Evolutionary conservation across 192 early-diverging fungal genomes (phyloP).

Genomic region (Rhizophagus clarus): DNA sequence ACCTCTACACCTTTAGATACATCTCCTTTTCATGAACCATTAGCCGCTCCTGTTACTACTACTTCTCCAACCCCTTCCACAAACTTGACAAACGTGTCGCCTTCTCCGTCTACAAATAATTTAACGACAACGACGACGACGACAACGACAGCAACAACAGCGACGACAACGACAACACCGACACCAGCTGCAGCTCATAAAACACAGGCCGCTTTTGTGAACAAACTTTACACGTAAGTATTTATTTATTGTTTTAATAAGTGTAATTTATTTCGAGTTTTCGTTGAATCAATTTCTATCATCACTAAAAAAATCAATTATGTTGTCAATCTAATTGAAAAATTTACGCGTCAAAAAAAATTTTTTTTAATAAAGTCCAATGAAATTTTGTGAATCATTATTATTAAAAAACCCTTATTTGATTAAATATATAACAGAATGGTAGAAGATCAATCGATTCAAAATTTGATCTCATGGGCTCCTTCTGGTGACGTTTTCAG

Average conservation of each 20-base stretch:
- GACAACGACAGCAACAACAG: not conserved
- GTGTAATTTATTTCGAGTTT: too few relatives aligned
- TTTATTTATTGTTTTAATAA: not conserved
- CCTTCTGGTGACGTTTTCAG: slow-evolving; percentile 82
- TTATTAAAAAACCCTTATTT: not conserved
- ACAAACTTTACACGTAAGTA: slow-evolving; percentile 52
- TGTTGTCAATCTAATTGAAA: not conserved
- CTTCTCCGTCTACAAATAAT: not conserved
- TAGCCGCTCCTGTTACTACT: not conserved
- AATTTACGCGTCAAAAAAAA: not conserved
- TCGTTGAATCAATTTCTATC: too few relatives aligned
- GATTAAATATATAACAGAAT: slow-evolving; percentile 51
- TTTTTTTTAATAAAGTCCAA: not conserved
- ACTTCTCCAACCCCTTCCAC: slow-evolving; percentile 4
- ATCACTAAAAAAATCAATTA: too few relatives aligned
- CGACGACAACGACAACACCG: not conserved
- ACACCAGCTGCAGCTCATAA: slow-evolving; percentile 29
- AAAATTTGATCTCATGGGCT: slow-evolving; percentile 78
- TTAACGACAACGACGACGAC: not conserved
- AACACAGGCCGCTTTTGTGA: slow-evolving; percentile 54
- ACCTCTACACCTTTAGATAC: not conserved
- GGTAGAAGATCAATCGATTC: slow-evolving; percentile 68
- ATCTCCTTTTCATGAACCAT: not conserved
- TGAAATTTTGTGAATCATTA: not conserved
- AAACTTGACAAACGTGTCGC: not conserved